Evolutionary conservation across 1,284 basidiomycete species (phyloP).

Genomic region (Cystobasidiaceae sp.): DNA sequence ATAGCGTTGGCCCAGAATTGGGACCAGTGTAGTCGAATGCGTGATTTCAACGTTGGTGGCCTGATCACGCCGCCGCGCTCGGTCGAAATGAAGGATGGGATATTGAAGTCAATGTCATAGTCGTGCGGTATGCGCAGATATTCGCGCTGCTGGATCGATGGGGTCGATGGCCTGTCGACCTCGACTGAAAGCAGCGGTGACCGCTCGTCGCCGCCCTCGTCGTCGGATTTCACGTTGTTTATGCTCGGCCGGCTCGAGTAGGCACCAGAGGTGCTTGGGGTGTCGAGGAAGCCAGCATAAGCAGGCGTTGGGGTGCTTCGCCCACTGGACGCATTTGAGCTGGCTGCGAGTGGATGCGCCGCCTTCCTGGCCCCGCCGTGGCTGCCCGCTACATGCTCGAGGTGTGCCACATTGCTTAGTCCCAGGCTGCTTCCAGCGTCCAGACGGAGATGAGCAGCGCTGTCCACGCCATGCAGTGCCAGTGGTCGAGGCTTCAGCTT

Average conservation of each 20-base stretch:
- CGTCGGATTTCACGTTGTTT: background rate
- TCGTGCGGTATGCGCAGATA: slow-evolving; percentile 25
- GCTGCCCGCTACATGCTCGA: too few species aligned
- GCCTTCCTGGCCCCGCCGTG: background rate
- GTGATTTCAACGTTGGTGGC: slow-evolving; percentile 38
- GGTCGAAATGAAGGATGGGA: slow-evolving; percentile 41
- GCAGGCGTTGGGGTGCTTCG: background rate
- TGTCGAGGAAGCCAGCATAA: background rate
- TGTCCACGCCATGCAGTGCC: too few species aligned
- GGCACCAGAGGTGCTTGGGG: background rate
- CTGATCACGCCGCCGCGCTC: slow-evolving; percentile 40
- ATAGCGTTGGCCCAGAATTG: slow-evolving; percentile 52
- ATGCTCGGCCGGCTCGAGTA: background rate
- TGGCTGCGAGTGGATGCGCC: background rate
- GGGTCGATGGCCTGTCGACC: slow-evolving; percentile 28
- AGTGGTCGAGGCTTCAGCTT: too few species aligned
- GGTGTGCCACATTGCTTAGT: too few species aligned
- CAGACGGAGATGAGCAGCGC: too few species aligned
- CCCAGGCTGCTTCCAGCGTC: too few species aligned
- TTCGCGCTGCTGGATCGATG: slow-evolving; percentile 9
- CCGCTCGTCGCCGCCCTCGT: slow-evolving; percentile 3
- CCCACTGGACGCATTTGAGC: background rate
- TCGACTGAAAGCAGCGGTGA: slow-evolving; percentile 22
- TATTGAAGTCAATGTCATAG: slow-evolving; percentile 14
- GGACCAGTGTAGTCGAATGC: slow-evolving; percentile 46